phyloP scores from a whole-genome alignment of 2,329 filamentous ascomycete species.

The Akanthomyces lecanii region DNA sequence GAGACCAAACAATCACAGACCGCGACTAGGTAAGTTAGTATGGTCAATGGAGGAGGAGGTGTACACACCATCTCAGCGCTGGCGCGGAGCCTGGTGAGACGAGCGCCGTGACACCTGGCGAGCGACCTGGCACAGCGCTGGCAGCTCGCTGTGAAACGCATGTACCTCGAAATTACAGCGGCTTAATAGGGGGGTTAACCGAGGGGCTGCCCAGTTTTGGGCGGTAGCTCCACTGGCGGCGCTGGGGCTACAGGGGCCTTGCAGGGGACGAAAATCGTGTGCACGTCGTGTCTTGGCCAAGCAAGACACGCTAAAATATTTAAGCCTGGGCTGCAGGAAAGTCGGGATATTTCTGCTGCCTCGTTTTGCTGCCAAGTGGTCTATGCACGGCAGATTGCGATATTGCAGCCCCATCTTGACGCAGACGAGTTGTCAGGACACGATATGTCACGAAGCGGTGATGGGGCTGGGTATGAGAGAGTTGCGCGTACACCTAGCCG shows the following conservation, averaged over 20 bases:
- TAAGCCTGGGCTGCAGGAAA: background rate
- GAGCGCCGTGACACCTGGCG: background rate
- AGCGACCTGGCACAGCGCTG: background rate
- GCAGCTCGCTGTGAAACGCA: background rate
- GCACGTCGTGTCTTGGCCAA: background rate
- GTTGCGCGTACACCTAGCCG: background rate
- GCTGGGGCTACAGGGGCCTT: background rate
- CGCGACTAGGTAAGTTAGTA: constrained; percentile 1
- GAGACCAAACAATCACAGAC: constrained; percentile 3
- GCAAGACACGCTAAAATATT: background rate
- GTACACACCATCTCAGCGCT: constrained; percentile 8
- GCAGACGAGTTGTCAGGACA: background rate
- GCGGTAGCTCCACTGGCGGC: background rate
- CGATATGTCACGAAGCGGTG: background rate
- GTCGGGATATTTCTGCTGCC: background rate
- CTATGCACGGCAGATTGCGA: background rate
- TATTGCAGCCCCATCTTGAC: background rate
- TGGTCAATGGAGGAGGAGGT: constrained; percentile 5
- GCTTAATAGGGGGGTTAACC: background rate
- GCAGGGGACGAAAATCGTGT: background rate
- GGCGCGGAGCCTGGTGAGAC: background rate
- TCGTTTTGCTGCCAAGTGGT: background rate
- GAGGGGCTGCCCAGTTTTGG: constrained; percentile 10
- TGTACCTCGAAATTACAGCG: background rate
- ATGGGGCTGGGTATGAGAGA: background rate